phyloP scores from a whole-genome alignment of 306 rosid species.

The Fragaria nilgerrensis region DNA sequence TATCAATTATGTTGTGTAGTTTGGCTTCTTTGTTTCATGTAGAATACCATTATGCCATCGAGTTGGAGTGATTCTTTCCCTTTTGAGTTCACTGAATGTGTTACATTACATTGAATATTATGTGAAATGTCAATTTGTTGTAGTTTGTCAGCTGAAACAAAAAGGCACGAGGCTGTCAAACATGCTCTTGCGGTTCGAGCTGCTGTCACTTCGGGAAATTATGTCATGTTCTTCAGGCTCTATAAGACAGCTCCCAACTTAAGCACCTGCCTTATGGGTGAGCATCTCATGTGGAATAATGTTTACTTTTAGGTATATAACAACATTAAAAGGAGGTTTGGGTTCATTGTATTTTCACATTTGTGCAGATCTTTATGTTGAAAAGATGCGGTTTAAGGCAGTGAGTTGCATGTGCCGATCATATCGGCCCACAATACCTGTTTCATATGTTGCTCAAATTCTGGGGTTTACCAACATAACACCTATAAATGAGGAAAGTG shows the following conservation, averaged over 20 bases:
- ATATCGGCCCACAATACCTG: conserved; percentile 83
- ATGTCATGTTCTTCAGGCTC: conserved; percentile 78
- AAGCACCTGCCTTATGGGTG: conserved; percentile 91
- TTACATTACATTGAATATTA: conserved; percentile 13
- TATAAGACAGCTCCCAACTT: conserved; percentile 87
- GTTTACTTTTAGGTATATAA: not conserved
- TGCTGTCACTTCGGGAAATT: conserved; percentile 89
- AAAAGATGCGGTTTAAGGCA: conserved; percentile 93
- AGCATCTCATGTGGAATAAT: conserved; percentile 19
- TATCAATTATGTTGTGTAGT: conserved; percentile 23
- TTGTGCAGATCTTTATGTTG: conserved; percentile 77
- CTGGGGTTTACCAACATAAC: conserved; percentile 58
- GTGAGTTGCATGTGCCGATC: conserved; percentile 93
- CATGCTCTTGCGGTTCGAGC: conserved; percentile 96
- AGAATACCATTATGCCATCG: not conserved
- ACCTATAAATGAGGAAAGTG: conserved; percentile 40
- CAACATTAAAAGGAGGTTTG: not conserved
- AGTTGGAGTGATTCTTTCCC: conserved; percentile 1
- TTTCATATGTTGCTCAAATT: conserved; percentile 74
- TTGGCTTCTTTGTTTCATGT: not conserved
- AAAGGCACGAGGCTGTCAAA: conserved; percentile 73
- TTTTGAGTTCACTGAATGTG: not conserved
- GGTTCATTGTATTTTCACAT: conserved; percentile 7
- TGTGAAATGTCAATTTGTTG: conserved; percentile 27
- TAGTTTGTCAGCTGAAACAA: conserved; percentile 75